Evolutionary conservation across 1,284 basidiomycete genomes (phyloP), one percentile per base, ranked within the genome.

Genomic region (Leccinum subrobustum): DNA sequence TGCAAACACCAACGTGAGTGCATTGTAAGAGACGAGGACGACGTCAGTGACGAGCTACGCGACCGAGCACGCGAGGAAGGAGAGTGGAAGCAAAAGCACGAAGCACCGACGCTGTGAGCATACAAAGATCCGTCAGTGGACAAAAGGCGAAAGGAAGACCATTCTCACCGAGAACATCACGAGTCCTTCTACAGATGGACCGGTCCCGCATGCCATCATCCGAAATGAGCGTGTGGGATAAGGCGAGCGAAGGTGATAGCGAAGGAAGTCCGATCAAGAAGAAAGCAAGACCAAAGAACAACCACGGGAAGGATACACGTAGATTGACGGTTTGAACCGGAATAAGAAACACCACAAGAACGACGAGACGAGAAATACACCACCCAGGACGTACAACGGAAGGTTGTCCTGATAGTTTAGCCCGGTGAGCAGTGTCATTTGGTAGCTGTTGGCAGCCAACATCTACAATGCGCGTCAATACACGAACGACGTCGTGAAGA

Each of bases 321-420:
- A 95, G 61, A 95, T 82, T 1, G 94, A 95, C 1, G 94, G 94
- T 76, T 87, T 93, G 67, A 90, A 79, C 66, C 93, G 84, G 85
- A 96, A 96, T 67, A 95, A 79, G n/a, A 86, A 83, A 76, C 95
- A 96, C 94, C 94, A 96, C 59, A 91, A 86, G 51, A 87, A 80
- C 5, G 94, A 93, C 6, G 93, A 86, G 11, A 86, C 92, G 52
- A 95, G 78, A 81, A 96, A 96, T 65, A 96, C 82, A 63, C 83
- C 86, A 59, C 93, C 91, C 27, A 96, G 85, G 57, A 96, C 92
- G 72, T 96, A 96, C n/a, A 95, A 82, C 71, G 95, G 91, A 35
- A 91, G 67, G 67, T 90, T 81, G 61, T 87, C 85, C 71, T 93
- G 87, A 76, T 87, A 93, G 69, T 92, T 94, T 68, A 88, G 85